Evolutionary conservation across 805 yeast genomes (phyloP).

Genomic region (Candida parachauliodes): DNA sequence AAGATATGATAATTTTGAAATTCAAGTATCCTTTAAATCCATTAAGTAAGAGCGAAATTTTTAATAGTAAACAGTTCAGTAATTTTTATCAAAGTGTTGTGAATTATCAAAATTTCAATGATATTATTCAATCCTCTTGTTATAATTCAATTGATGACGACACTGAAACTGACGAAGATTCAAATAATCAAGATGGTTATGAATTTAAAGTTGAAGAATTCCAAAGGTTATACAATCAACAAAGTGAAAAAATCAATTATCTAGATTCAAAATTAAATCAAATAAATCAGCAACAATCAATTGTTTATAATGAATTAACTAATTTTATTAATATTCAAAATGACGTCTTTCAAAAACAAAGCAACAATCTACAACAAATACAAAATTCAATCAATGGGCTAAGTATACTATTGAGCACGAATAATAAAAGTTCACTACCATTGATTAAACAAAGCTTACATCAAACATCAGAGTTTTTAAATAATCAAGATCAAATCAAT

Average conservation of each 20-base stretch:
- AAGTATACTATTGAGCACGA: conserved; percentile 12
- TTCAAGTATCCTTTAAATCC: conserved; percentile 20
- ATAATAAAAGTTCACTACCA: conserved; percentile 12
- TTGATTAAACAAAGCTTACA: conserved; percentile 14
- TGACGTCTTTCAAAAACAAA: conserved; percentile 14
- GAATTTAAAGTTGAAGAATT: not conserved
- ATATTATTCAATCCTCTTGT: conserved; percentile 5
- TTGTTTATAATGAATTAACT: conserved; percentile 11
- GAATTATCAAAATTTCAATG: conserved; percentile 8
- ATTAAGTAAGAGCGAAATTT: conserved; percentile 22
- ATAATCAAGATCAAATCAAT: conserved; percentile 9
- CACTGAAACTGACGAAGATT: conserved; percentile 1
- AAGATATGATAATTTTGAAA: conserved; percentile 27
- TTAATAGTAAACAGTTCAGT: conserved; percentile 17
- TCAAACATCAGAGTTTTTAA: conserved; percentile 12
- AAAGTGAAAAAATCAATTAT: conserved; percentile 6
- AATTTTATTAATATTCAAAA: conserved; percentile 16
- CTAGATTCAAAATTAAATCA: conserved; percentile 14
- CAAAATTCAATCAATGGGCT: conserved; percentile 13
- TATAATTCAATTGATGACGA: conserved; percentile 7
- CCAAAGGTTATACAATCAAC: conserved; percentile 6
- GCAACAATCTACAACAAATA: conserved; percentile 15
- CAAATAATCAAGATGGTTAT: not conserved
- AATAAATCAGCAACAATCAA: conserved; percentile 12
- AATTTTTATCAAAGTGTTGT: conserved; percentile 13